Evolutionary conservation across 129 eudicot genomes (phyloP), one percentile per base, ranked within the genome.

Genomic region (Lactuca saligna): DNA sequence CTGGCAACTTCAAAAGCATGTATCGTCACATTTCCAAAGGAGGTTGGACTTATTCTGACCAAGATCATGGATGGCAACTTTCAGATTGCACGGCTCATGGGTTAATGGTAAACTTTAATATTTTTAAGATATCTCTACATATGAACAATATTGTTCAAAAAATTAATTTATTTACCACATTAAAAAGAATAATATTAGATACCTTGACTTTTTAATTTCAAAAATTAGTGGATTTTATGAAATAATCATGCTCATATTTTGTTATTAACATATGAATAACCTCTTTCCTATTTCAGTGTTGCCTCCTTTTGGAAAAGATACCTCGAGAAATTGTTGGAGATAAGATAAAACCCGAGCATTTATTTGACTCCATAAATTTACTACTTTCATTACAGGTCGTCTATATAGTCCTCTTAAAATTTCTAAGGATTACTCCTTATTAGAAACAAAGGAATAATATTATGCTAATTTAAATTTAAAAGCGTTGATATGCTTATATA

Each of bases 241-340:
- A 25, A 25, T 25, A 39, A 42, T 42, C 14, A 42, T 8, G 49
- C 49, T 8, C 9, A 2, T 42, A 42, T 7, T 42, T 46, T 11
- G 15, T 46, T n/a, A 8, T 46, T 46, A 46, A 46, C 51, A 46
- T 46, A 8, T 12, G 15, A 11, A 46, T 11, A 10, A 3, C 9
- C 44, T 46, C 4, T n/a, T 15, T 53, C 17, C 57, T 14, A 3
- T 3, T n/a, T 53, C 29, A 53, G 57, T 15, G 25, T 53, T 53
- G 57, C 57, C 57, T 53, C 57, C 57, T 53, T 14, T 53, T 53
- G 20, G 15, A 29, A 53, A 53, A n/a, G 29, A 53, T 53, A 31
- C 57, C 57, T 5, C 57, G 3, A n/a, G 29, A 53, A 53, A 16
- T 53, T 14, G 57, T 53, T 17, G 57, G 57, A n/a, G 29, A 53